phyloP scores from a whole-genome alignment of 2,329 filamentous ascomycete species.

The Colletotrichum tofieldiae region DNA sequence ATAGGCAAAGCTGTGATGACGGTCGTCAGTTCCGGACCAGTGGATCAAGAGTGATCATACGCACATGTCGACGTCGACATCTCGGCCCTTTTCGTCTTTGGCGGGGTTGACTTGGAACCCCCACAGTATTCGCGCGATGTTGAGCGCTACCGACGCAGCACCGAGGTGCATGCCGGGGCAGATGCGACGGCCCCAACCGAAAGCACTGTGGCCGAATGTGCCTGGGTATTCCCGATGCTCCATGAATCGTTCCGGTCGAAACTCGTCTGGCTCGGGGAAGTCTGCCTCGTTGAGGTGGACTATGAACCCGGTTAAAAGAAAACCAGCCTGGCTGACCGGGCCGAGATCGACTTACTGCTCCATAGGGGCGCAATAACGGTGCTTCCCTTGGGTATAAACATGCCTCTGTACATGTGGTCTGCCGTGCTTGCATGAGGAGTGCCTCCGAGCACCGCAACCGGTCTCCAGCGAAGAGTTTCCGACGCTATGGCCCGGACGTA shows the following conservation, averaged over 20 bases:
- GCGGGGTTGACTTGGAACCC: constrained; percentile 59
- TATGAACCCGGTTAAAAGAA: constrained; percentile 30
- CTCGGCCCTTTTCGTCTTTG: constrained; percentile 16
- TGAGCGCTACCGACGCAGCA: constrained; percentile 63
- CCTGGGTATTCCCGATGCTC: constrained; percentile 55
- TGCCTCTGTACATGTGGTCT: constrained; percentile 58
- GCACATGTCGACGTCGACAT: constrained; percentile 59
- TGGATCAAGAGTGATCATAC: not conserved
- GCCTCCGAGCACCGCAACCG: constrained; percentile 57
- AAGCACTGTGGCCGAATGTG: constrained; percentile 56
- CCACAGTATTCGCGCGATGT: constrained; percentile 67
- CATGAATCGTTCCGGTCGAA: constrained; percentile 55
- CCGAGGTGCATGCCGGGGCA: constrained; percentile 67
- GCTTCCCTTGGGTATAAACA: constrained; percentile 56
- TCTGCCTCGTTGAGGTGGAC: constrained; percentile 60
- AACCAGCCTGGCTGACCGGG: not conserved
- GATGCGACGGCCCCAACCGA: constrained; percentile 60
- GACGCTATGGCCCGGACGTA: constrained; percentile 56
- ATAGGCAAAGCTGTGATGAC: constrained; percentile 54
- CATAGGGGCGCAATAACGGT: constrained; percentile 58
- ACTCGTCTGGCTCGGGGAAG: constrained; percentile 58
- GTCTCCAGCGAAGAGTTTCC: constrained; percentile 59
- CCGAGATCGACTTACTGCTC: constrained; percentile 54
- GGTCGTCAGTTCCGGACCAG: not conserved
- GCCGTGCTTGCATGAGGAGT: constrained; percentile 64